Conservation (phyloP, 2,329 filamentous ascomycete genomes). For the Pseudonectria buxi region DNA sequence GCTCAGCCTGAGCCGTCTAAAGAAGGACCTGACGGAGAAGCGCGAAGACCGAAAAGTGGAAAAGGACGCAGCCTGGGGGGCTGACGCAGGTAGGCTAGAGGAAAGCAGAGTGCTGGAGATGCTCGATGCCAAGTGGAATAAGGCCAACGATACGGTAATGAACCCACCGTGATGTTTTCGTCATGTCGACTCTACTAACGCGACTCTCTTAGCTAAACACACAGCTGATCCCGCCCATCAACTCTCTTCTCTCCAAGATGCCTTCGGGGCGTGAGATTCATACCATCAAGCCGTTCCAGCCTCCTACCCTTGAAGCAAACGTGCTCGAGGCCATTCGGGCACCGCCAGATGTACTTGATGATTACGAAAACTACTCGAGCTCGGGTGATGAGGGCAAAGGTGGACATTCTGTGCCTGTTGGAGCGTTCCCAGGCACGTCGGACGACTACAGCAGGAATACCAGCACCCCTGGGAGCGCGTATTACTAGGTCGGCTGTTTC, state of each 20-base stretch:
- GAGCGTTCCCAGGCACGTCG: conserved; percentile 44
- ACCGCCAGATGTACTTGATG: conserved; percentile 28
- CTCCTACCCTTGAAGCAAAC: conserved; percentile 58
- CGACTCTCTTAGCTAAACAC: conserved; percentile 59
- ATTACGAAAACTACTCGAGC: conserved; percentile 27
- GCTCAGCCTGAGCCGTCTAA: conserved; percentile 54
- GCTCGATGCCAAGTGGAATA: conserved; percentile 82
- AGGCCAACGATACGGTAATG: conserved; percentile 83
- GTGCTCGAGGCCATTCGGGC: conserved; percentile 55
- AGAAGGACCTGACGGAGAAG: conserved; percentile 68
- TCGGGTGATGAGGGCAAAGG: conserved; percentile 32
- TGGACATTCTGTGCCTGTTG: conserved; percentile 30
- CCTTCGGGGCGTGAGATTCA: conserved; percentile 87
- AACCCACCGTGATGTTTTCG: fast-evolving
- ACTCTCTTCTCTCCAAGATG: conserved; percentile 67
- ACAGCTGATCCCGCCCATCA: conserved; percentile 65
- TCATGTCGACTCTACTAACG: conserved; percentile 5
- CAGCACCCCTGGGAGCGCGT: conserved; percentile 29
- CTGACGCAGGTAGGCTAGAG: conserved; percentile 77
- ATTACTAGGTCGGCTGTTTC: conserved; percentile 26
- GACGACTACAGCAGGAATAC: conserved; percentile 29
- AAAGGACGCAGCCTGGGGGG: conserved; percentile 66
- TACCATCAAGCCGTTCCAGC: conserved; percentile 58
- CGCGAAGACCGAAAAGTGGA: conserved; percentile 75
- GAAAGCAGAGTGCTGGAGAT: conserved; percentile 81